Evolutionary conservation across 2,329 filamentous ascomycete species (phyloP), one percentile per base, ranked within the genome.

Genomic region (Trichothecium roseum): DNA sequence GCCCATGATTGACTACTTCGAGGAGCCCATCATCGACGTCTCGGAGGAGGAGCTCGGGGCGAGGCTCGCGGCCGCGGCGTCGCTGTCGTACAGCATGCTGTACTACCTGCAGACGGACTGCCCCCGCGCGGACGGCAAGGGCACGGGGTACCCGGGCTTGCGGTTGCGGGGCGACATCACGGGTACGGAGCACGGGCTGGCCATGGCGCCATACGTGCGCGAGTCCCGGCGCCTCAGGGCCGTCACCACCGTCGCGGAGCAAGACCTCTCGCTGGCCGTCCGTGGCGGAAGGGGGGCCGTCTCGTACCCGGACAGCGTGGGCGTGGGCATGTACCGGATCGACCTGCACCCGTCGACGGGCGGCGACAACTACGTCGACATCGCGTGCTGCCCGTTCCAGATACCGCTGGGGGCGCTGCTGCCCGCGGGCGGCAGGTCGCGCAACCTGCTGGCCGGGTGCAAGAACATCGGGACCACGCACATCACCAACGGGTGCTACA

Each of bases 1-100:
- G 49, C 49, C 49, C 0, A 52, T 52, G 49, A 52, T 52, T 5
- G 49, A 52, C 13, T 52, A 51, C 37, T 52, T 52, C 2, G 49
- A 52, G 35, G 46, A 47, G 8, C 46, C 48, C 28, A 50, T 52
- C 24, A 48, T 52, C 16, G 48, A 51, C 12, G 43, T 48, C 0
- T 20, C 40, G 0, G 47, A 51, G 3, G 16, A 38, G 5, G 41
- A 50, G 17, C 20, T 49, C 0, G 43, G 45, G 9, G 30, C 36
- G 1, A 37, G 47, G 1, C 34, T 51, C 3, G 30, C 32, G 3
- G 38, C 32, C 12, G 48, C 49, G 0, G 44, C 48, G 0, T 47
- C 45, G 18, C 16, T 51, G 4, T 51, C 49, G 0, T 51, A 51
- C 5, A 51, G 48, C 29, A 51, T 51, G 49, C 37, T 51, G 2